These are phyloP conservation scores for Elongisporangium prolatum DNA, from an alignment of 352 stramenopile genomes.

Conservation along the genomic window DNA sequence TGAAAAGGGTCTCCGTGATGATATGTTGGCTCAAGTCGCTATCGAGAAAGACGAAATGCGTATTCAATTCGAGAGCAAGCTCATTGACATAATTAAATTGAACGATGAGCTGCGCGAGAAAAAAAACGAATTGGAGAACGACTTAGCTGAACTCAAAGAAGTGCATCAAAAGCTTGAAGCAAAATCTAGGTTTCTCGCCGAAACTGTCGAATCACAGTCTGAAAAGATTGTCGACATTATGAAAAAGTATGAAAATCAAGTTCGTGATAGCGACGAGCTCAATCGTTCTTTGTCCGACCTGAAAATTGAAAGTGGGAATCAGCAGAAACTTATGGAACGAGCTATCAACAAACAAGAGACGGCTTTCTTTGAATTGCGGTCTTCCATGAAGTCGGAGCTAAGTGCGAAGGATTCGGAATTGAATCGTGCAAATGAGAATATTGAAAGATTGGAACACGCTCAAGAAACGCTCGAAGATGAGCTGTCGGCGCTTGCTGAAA, in stretches of 20 bases:
- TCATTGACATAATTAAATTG: constrained; percentile 25
- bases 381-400: neutral
- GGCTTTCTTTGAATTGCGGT: neutral
- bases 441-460: constrained; percentile 10
- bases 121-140: neutral
- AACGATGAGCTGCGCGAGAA: constrained; percentile 10
- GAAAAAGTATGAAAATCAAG: neutral
- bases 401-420: neutral
- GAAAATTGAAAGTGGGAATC: neutral
- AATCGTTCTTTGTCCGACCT: neutral
- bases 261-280: neutral
- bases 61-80: constrained; percentile 27
- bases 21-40: constrained; percentile 17
- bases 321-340: neutral
- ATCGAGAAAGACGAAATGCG: constrained; percentile 16
- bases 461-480: constrained; percentile 17
- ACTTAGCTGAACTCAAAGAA: constrained; percentile 1
- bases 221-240: neutral
- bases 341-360: neutral
- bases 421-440: neutral
- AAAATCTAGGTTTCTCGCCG: neutral
- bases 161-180: constrained; percentile 3
- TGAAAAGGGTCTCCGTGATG: constrained; percentile 25
- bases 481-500: constrained; percentile 6
- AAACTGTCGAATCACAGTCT: constrained; percentile 1